These are phyloP conservation scores for Leccinum pellstonianum DNA, from an alignment of 768 basidiomycete genomes.

Conservation along the genomic window DNA sequence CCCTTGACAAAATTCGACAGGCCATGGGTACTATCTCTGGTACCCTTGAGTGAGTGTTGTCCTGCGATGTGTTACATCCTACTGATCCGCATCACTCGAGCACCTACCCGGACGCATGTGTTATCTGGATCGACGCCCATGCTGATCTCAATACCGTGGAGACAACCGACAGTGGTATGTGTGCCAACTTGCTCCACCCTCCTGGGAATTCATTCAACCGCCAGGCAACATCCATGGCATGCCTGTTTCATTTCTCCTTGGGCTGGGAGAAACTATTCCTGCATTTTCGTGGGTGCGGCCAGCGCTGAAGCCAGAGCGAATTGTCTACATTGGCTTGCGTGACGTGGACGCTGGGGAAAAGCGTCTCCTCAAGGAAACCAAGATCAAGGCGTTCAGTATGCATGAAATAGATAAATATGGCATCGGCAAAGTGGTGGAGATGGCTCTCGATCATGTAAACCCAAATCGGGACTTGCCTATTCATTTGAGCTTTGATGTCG, in stretches of 20 bases:
- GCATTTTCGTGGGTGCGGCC: slow-evolving; percentile 63
- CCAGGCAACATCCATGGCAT: slow-evolving; percentile 96
- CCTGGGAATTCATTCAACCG: slow-evolving; percentile 1
- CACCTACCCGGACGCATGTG: slow-evolving; percentile 73
- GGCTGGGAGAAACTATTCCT: slow-evolving; percentile 38
- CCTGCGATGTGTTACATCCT: background rate
- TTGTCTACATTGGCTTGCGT: slow-evolving; percentile 97
- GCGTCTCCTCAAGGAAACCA: slow-evolving; percentile 73
- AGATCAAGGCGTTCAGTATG: slow-evolving; percentile 89
- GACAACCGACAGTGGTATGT: slow-evolving; percentile 70
- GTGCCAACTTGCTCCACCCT: background rate
- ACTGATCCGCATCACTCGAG: slow-evolving; percentile 36
- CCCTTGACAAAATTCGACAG: slow-evolving; percentile 28
- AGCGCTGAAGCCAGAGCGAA: slow-evolving; percentile 61
- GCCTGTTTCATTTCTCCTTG: slow-evolving; percentile 91
- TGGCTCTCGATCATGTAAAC: slow-evolving; percentile 95
- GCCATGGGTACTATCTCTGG: slow-evolving; percentile 96
- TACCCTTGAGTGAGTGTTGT: slow-evolving; percentile 60
- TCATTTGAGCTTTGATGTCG: slow-evolving; percentile 96
- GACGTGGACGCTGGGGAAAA: slow-evolving; percentile 92
- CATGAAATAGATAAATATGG: slow-evolving; percentile 87
- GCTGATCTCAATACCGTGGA: slow-evolving; percentile 93
- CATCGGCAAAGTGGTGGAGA: slow-evolving; percentile 92
- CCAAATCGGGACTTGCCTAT: slow-evolving; percentile 80
- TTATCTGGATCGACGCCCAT: slow-evolving; percentile 97